Conservation (phyloP, 192 early-diverging fungal genomes). For the Coemansia asiatica region DNA sequence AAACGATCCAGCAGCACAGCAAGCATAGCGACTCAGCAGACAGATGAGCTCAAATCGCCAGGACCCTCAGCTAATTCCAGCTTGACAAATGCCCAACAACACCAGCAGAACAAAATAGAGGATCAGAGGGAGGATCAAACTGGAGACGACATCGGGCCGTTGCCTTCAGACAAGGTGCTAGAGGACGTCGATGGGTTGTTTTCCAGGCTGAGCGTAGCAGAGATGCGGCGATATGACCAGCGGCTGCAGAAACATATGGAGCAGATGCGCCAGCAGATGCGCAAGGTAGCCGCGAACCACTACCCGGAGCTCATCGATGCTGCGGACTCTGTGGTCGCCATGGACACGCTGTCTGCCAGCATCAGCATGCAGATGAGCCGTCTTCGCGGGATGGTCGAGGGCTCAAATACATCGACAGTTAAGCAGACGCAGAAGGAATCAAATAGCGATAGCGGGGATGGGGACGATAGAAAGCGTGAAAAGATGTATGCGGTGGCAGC, state of each 20-base stretch:
- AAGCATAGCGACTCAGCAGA: conserved; percentile 3
- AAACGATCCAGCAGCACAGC: neutral
- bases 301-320: conserved; percentile 50
- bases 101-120: neutral
- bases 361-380: conserved; percentile 18
- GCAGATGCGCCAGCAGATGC: conserved; percentile 33
- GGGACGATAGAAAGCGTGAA: neutral
- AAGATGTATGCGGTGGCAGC: conserved; percentile 38
- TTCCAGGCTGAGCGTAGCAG: conserved; percentile 27
- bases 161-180: conserved; percentile 11
- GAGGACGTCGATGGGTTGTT: conserved; percentile 25
- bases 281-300: conserved; percentile 28
- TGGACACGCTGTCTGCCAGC: conserved; percentile 30
- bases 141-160: conserved; percentile 6
- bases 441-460: neutral
- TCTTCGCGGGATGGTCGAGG: conserved; percentile 20
- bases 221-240: conserved; percentile 39
- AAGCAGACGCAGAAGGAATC: neutral
- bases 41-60: neutral
- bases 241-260: conserved; percentile 29
- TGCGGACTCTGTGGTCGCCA: conserved; percentile 38
- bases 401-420: neutral
- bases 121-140: neutral
- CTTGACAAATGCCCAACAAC: neutral
- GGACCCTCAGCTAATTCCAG: neutral